Evolutionary conservation across 768 basidiomycete genomes (phyloP), one percentile per base, ranked within the genome.

Genomic region (Rhizopogon vulgaris): DNA sequence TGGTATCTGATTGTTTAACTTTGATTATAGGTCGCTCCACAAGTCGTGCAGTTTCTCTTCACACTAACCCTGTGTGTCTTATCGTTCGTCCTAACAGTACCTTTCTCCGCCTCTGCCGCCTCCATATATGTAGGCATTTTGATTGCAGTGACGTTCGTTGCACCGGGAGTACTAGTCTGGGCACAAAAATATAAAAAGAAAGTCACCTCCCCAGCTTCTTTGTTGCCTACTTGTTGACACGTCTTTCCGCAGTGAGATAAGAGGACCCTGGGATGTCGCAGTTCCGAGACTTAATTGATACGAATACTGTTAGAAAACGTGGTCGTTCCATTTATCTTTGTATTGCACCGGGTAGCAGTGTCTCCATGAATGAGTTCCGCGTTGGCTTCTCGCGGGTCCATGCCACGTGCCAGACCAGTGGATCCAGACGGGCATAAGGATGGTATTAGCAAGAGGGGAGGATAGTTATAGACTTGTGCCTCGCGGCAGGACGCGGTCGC

Each of bases 261-360:
- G 87, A 54, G 91, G 91, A 8, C 87, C 90, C 56, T 94, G 91
- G 91, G 91, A 94, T 65, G 87, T 88, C 25, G 90, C 90, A 27
- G 78, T 84, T 58, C 90, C 90, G 34, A 82, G 80, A 68, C 71
- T 84, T 41, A 80, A 81, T 63, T 79, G 67, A 62, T 58, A 53
- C 54, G 64, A 56, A 52, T 53, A 45, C 37, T 52, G 52, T n/a
- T 45, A 41, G 32, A 46, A 38, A 47, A 59, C 63, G 63, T 66
- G 67, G 60, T 32, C 17, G 17, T 43, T 14, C 18, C 18, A 45
- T 32, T 32, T 22, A 32, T 58, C 65, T 57, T 41, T 27, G 38
- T 54, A 54, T 64, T 69, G 63, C 55, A 7, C 43, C 52, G 52
- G 62, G 22, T 22, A 55, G 53, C 55, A 22, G 47, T 53, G 43